Conservation (phyloP, 2,329 filamentous ascomycete species). For the Verticillium albo-atrum region DNA sequence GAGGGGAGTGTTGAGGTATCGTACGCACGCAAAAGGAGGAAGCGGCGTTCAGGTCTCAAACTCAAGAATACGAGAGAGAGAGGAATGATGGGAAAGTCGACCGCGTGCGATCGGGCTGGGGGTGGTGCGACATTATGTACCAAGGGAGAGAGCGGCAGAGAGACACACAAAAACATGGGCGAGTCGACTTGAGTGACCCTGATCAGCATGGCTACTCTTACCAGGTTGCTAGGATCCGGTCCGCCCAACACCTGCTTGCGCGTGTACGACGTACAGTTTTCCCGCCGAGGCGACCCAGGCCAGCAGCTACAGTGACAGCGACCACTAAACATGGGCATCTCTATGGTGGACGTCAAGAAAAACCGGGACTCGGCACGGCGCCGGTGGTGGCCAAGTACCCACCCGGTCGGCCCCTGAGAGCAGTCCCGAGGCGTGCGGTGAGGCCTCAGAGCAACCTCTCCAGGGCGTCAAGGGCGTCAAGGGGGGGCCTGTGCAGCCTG, state of each 20-base stretch:
- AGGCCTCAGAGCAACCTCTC: not conserved
- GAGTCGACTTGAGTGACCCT: not conserved
- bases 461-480: too few species aligned
- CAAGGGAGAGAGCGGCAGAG: not conserved
- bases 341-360: conserved; percentile 1
- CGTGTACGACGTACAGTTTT: not conserved
- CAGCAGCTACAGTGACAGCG: not conserved
- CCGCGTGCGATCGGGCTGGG: not conserved
- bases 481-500: not conserved
- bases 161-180: not conserved
- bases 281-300: not conserved
- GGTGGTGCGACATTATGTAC: not conserved
- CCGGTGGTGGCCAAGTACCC: not conserved
- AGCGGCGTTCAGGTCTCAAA: not conserved
- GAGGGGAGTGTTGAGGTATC: not conserved
- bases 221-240: not conserved
- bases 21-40: not conserved
- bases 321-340: not conserved
- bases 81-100: not conserved
- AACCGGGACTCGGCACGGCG: conserved; percentile 1
- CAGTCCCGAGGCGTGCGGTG: not conserved
- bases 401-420: not conserved
- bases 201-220: not conserved
- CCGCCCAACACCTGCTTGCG: not conserved
- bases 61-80: not conserved